Percentiles rank a stretch among this genome's conserved stretches.
These are phyloP conservation scores for Macrocystidia cucumis DNA, from an alignment of 1,284 basidiomycete species.

Conservation along the genomic window DNA sequence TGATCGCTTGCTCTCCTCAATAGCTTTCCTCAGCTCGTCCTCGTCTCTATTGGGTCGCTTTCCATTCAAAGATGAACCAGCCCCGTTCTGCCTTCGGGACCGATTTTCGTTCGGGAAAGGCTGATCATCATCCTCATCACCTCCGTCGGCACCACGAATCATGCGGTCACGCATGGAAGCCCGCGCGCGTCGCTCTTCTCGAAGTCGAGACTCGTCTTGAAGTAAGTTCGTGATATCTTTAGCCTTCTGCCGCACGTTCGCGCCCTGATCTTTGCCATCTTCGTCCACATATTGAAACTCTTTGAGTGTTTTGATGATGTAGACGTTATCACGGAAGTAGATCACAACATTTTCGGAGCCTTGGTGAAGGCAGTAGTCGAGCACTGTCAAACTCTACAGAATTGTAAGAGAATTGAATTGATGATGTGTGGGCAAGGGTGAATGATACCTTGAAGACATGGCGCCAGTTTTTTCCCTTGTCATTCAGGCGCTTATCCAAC, in stretches of 20 bases:
- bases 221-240: conserved; percentile 98
- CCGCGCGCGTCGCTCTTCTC: conserved; percentile 79
- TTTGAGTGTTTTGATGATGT: conserved; percentile 98
- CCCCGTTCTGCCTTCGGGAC: conserved; percentile 23
- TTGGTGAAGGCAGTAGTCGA: conserved; percentile 95
- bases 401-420: neutral
- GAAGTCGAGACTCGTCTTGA: conserved; percentile 81
- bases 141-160: conserved; percentile 52
- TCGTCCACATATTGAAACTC: conserved; percentile 99
- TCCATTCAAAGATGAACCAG: conserved; percentile 25
- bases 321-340: conserved; percentile 97
- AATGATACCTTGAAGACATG: conserved; percentile 92
- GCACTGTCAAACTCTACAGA: conserved; percentile 82
- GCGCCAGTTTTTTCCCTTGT: conserved; percentile 99
- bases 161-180: conserved; percentile 95
- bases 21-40: conserved; percentile 74
- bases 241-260: conserved; percentile 98
- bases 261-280: conserved; percentile 93
- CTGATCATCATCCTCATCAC: conserved; percentile 26
- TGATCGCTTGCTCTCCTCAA: conserved; percentile 81
- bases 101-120: conserved; percentile 39
- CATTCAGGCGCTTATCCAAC: conserved; percentile 97
- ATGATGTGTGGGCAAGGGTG: conserved; percentile 1
- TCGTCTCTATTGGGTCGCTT: conserved; percentile 52
- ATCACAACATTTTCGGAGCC: conserved; percentile 98